Base-by-base conservation (phyloP, 768 basidiomycete species). In the Phallus indusiatus region DNA sequence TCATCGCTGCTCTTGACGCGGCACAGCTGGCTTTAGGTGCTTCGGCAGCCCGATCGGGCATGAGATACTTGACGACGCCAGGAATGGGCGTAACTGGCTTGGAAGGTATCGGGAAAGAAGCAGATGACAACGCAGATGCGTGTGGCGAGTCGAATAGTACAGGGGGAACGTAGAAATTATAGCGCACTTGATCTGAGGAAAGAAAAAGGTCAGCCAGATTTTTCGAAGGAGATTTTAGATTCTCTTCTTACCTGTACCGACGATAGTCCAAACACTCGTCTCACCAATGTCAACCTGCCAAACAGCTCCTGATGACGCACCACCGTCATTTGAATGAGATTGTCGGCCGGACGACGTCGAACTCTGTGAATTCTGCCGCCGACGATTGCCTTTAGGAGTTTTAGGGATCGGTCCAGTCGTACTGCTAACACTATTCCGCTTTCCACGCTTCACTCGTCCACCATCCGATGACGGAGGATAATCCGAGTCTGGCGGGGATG, bases 241-340 rank as follows among this genome's bases (percentile, higher is more conserved):
- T 51, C 61, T 60, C 28, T 62, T 62, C 78, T 72, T 70, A 91
- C 90, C 90, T 62, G 89, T 92, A 64, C 92, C 90, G 61, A 93
- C 90, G 64, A 94, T 90, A 3, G 92, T 94, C 92, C 92, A 94
- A 21, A 93, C 88, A 68, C 90, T 91, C 33, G 90, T 91, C 75
- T 94, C 91, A 62, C 91, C 91, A 60, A 92, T 91, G 70, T 94
- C 91, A 56, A 93, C 86, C 67, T 86, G 86, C 90, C 88, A 92
- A 21, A 89, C 77, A 10, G 87, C 86, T 54, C 87, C 90, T 5
- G 86, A 90, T 49, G 84, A 82, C 54, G 84, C 84, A 36, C 83
- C 81, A 47, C 80, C 69, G 59, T 90, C 88, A 16, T 36, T 52
- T 65, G 84, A 83, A 14, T 79, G 73, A 33, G 82, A 82, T 14